Evolutionary conservation across 257 asterid species (phyloP), one percentile per base, ranked within the genome.

Genomic region (Lithospermum erythrorhizon): DNA sequence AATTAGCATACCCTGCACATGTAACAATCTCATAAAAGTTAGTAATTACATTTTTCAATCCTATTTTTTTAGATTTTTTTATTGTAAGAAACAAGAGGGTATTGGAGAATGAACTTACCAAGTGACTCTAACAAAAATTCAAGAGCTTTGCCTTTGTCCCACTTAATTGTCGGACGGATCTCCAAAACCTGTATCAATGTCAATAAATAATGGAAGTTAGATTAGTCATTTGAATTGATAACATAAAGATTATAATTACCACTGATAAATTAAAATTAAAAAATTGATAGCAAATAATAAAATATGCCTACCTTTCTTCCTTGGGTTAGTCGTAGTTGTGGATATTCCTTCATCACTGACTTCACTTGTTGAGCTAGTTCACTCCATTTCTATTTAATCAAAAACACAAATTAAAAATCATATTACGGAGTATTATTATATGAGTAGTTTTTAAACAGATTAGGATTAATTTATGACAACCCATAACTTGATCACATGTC

Each of bases 91-190:
- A 41, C 18, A 16, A 23, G 21, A 22, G 11, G 10, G 22, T 6
- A 45, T 52, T 60, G 55, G 8, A 27, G 19, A 4, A 14, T 18
- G n/a, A 64, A 66, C 91, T 73, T 65, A 90, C 98, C 98, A 63
- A 90, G 95, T 32, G 98, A 87, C 73, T 87, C 90, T 27, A 90
- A 65, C 61, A 90, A 79, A 73, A 90, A 90, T 70, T 90, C 95
- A 54, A 90, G 84, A 55, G 97, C 97, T 75, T 87, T 90, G 65
- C 98, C 98, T 61, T 90, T 90, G 93, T 90, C 98, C 98, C 98
- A 90, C 74, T 83, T 87, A 77, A 90, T 87, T 55, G 85, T 81
- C n/a, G 98, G 98, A 24, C 98, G 96, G 32, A 90, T 85, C 74
- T 90, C 98, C 22, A 90, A 70, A 21, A 87, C 95, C 95, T 87